Evolutionary conservation across 1,284 basidiomycete genomes (phyloP).

Genomic region (Naganishia liquefaciens): DNA sequence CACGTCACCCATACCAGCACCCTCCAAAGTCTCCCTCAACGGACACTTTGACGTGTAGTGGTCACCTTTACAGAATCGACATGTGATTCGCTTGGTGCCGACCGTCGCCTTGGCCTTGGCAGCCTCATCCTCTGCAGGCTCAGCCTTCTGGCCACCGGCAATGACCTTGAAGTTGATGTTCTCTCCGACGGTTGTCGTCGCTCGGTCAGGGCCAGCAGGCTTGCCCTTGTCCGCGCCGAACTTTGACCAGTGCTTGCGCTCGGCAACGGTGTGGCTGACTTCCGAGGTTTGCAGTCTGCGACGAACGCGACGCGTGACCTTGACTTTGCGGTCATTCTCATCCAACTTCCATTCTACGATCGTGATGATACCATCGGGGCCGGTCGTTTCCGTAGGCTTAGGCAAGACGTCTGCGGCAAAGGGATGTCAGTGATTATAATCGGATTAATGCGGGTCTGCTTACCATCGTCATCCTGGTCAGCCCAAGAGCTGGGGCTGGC

Average conservation of each 20-base stretch:
- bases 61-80: slow-evolving; percentile 92
- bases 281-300: slow-evolving; percentile 73
- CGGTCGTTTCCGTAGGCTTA: slow-evolving; percentile 63
- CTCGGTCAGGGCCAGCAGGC: slow-evolving; percentile 83
- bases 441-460: background rate
- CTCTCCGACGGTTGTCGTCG: slow-evolving; percentile 95
- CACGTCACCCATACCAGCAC: slow-evolving; percentile 56
- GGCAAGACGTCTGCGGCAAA: slow-evolving; percentile 37
- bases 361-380: slow-evolving; percentile 85
- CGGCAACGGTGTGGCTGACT: slow-evolving; percentile 90
- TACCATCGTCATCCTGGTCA: slow-evolving; percentile 21
- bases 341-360: slow-evolving; percentile 81
- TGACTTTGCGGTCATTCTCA: slow-evolving; percentile 92
- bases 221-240: slow-evolving; percentile 91
- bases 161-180: slow-evolving; percentile 80
- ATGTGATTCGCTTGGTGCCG: slow-evolving; percentile 77
- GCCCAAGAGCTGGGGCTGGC: slow-evolving; percentile 22
- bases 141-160: slow-evolving; percentile 73
- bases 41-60: slow-evolving; percentile 99
- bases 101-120: slow-evolving; percentile 71
- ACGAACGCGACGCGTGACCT: slow-evolving; percentile 86
- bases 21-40: slow-evolving; percentile 80
- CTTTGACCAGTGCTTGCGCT: slow-evolving; percentile 89
- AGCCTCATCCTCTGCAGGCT: slow-evolving; percentile 70
- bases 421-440: background rate